Evolutionary conservation across 768 basidiomycete genomes (phyloP).

Genomic region (Leccinum incarnatum): DNA sequence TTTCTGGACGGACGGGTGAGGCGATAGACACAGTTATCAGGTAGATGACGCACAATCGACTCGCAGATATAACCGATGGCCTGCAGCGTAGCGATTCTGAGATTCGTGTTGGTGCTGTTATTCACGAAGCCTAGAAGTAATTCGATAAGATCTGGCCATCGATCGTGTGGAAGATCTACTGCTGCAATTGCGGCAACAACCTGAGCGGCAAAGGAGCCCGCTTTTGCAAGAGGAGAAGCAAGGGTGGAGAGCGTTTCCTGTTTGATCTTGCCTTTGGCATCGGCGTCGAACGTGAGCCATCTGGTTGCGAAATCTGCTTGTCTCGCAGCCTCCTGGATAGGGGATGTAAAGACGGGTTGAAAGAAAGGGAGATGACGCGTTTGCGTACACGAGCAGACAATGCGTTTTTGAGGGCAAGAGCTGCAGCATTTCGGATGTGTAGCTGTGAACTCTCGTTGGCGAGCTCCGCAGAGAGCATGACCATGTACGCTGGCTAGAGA

Average conservation of each 20-base stretch:
- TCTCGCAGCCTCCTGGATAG: conserved; percentile 63
- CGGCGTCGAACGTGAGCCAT: conserved; percentile 75
- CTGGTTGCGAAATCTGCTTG: conserved; percentile 73
- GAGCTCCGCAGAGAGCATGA: conserved; percentile 84
- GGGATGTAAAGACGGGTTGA: conserved; percentile 15
- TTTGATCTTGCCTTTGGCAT: conserved; percentile 80
- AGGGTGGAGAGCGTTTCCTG: conserved; percentile 82
- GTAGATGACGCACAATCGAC: conserved; percentile 68
- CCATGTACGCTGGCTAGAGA: conserved; percentile 85
- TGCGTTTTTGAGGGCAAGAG: conserved; percentile 95
- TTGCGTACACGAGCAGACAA: conserved; percentile 81
- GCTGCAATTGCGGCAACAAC: conserved; percentile 93
- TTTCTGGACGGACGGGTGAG: conserved; percentile 52
- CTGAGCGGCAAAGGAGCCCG: conserved; percentile 87
- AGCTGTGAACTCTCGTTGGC: conserved; percentile 67
- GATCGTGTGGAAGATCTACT: conserved; percentile 82
- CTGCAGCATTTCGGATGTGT: conserved; percentile 92
- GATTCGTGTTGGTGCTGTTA: conserved; percentile 62
- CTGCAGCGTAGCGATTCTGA: conserved; percentile 86
- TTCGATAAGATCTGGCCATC: conserved; percentile 91
- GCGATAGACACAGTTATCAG: neutral
- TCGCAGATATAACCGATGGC: conserved; percentile 98
- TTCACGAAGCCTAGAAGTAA: conserved; percentile 85
- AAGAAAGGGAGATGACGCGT: conserved; percentile 19
- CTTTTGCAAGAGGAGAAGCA: conserved; percentile 65